A percentile compares a stretch with the other conserved stretches of the same genome.
phyloP scores from a whole-genome alignment of 768 basidiomycete genomes.

The Rhizopogon vinicolor region DNA sequence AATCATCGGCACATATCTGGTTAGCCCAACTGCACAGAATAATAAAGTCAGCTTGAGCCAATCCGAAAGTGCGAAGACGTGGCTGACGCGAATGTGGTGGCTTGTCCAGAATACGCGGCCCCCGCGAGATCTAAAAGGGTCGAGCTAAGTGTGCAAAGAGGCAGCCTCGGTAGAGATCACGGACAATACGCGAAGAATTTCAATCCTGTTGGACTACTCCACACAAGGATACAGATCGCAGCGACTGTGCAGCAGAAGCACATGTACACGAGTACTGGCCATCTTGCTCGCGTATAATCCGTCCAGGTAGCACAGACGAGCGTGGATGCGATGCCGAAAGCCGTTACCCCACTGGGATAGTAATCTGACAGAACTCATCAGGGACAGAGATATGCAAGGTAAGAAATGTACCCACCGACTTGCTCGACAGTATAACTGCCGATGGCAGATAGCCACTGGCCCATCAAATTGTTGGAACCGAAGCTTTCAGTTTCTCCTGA shows the following conservation, averaged over 20 bases:
- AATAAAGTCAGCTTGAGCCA: background rate
- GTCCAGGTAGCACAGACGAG: slow-evolving; percentile 62
- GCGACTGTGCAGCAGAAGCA: slow-evolving; percentile 47
- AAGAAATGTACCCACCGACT: slow-evolving; percentile 34
- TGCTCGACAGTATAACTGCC: slow-evolving; percentile 62
- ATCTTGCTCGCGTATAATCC: slow-evolving; percentile 50
- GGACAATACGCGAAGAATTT: slow-evolving; percentile 75
- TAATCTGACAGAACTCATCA: slow-evolving; percentile 32
- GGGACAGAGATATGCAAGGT: background rate
- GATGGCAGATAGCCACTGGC: slow-evolving; percentile 61
- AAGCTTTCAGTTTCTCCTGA: slow-evolving; percentile 68
- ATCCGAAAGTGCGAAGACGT: background rate
- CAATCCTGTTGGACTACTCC: slow-evolving; percentile 54
- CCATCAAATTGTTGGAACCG: slow-evolving; percentile 70
- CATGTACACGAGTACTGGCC: slow-evolving; percentile 67
- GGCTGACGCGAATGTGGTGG: slow-evolving; percentile 66
- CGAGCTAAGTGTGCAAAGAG: background rate
- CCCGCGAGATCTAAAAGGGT: slow-evolving; percentile 46
- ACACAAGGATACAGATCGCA: slow-evolving; percentile 55
- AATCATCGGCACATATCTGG: slow-evolving; percentile 66
- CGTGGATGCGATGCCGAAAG: slow-evolving; percentile 60
- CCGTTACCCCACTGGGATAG: slow-evolving; percentile 63
- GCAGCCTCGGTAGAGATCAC: slow-evolving; percentile 12
- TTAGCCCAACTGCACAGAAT: slow-evolving; percentile 62
- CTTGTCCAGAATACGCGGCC: slow-evolving; percentile 71